Conservation (phyloP, 768 basidiomycete species). For the Coprinopsis strossmayeri region DNA sequence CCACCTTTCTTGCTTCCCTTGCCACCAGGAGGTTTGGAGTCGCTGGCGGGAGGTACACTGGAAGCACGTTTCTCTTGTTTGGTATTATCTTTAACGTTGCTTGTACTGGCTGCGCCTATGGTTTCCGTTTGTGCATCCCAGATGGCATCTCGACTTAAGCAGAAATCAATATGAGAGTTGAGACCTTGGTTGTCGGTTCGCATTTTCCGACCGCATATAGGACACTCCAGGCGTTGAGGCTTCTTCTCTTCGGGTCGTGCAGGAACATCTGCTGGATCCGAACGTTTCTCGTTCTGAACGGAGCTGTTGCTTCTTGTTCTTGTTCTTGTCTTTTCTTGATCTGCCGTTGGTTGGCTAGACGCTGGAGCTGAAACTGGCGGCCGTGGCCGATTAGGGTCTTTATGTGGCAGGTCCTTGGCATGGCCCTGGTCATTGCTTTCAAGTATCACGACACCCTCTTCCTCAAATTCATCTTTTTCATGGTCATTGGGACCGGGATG, state of each 20-base stretch:
- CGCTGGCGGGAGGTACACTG: neutral
- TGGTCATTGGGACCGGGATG: conserved; percentile 16
- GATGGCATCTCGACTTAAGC: conserved; percentile 75
- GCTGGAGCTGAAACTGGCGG: conserved; percentile 22
- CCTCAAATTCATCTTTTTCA: conserved; percentile 16
- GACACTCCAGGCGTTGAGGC: conserved; percentile 42
- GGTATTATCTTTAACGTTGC: neutral
- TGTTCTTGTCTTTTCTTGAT: neutral
- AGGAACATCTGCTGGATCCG: neutral
- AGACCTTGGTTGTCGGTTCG: conserved; percentile 69
- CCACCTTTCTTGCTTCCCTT: conserved; percentile 7
- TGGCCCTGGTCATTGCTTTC: neutral
- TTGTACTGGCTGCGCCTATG: conserved; percentile 13
- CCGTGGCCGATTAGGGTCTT: conserved; percentile 10
- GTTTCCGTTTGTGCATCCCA: conserved; percentile 54
- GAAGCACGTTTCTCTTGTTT: conserved; percentile 4
- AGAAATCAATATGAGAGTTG: conserved; percentile 88
- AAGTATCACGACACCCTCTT: conserved; percentile 14
- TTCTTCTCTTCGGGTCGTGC: neutral
- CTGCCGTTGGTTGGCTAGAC: conserved; percentile 9
- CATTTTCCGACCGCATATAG: conserved; percentile 60
- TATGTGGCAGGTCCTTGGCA: neutral
- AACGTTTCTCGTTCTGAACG: too few species aligned
- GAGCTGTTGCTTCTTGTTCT: conserved; percentile 1
- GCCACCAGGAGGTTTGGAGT: neutral